Evolutionary conservation across 2,329 filamentous ascomycete genomes (phyloP), one percentile per base, ranked within the genome.

Genomic region (Fusarium xylarioides): DNA sequence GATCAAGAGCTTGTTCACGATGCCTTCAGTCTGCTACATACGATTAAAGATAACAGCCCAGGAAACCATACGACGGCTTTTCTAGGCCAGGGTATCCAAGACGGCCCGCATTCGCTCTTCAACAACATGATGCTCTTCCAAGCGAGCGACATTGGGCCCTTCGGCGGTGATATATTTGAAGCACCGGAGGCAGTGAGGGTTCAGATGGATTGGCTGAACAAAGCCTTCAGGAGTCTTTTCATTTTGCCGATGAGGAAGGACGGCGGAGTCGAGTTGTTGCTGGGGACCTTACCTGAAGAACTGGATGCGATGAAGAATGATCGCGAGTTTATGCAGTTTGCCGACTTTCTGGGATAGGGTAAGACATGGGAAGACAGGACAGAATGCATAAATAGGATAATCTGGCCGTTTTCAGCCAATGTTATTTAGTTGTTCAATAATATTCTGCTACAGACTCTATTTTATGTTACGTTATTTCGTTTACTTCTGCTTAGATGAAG

Each of bases 191-290:
- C 46, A 32, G 46, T 50, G 28, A 50, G 46, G 15, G 46, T 50
- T 5, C 46, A 50, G 28, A 50, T 50, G 46, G 46, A 50, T 50
- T 50, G 46, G 28, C 28, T 50, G 21, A 50, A 50, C 7, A 50
- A 50, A 32, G 46, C 46, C 2, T 50, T 50, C 11, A 50, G 46
- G 11, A 32, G 46, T 10, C 46, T 50, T 5, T 50, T 50, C 4
- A 19, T 50, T 23, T 32, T 50, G 21, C 46, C 46, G 15, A 23
- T 23, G 46, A 50, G 46, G 14, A 50, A 50, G 15, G 46, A 32
- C 21, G 46, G 46, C 15, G 46, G 46, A 23, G 46, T 50, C 15
- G 46, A 50, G 15, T 50, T 50, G 21, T 16, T 50, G 28, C 11
- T 50, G 15, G 46, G 46, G 8, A 50, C 46, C 2, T 23, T 50